These are phyloP conservation scores for Fusarium verrucosum DNA, from an alignment of 2,329 filamentous ascomycete genomes.

Conservation along the genomic window DNA sequence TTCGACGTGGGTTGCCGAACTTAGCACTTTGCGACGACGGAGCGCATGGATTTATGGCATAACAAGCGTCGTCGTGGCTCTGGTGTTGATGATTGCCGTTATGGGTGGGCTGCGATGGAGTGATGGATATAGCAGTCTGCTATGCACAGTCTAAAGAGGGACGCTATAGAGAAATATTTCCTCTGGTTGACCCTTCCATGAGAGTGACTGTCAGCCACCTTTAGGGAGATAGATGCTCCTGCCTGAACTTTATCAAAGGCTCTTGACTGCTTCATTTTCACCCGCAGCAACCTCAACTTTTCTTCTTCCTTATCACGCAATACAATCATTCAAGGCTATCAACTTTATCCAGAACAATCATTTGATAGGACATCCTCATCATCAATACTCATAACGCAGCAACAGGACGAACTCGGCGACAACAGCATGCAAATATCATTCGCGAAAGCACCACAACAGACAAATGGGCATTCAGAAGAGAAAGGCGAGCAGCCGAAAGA, in stretches of 20 bases:
- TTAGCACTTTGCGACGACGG: slow-evolving; percentile 61
- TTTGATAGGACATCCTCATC: not conserved
- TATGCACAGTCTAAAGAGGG: slow-evolving; percentile 23
- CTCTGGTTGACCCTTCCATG: too few relatives aligned
- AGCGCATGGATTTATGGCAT: slow-evolving; percentile 74
- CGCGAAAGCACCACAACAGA: too few relatives aligned
- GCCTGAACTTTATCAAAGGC: too few relatives aligned
- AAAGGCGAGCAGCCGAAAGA: too few relatives aligned
- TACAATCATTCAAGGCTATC: too few relatives aligned
- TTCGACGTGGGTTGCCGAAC: slow-evolving; percentile 72
- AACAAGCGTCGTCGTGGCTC: slow-evolving; percentile 66
- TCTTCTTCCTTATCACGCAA: too few relatives aligned
- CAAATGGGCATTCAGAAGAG: too few relatives aligned
- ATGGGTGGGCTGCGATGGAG: slow-evolving; percentile 83
- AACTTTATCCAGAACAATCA: not conserved
- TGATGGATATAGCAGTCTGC: slow-evolving; percentile 57
- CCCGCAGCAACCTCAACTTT: too few relatives aligned
- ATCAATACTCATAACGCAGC: not conserved
- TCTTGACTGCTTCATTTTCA: too few relatives aligned
- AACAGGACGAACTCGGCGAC: not conserved
- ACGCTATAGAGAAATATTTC: not conserved
- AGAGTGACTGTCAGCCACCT: too few relatives aligned
- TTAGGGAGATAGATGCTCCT: too few relatives aligned
- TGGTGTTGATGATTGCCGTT: slow-evolving; percentile 71
- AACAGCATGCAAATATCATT: too few relatives aligned